A percentile compares a stretch with the other conserved stretches of the same genome.
These are phyloP conservation scores for Fusarium virguliforme DNA, from an alignment of 2,329 filamentous ascomycete species.

Conservation along the genomic window DNA sequence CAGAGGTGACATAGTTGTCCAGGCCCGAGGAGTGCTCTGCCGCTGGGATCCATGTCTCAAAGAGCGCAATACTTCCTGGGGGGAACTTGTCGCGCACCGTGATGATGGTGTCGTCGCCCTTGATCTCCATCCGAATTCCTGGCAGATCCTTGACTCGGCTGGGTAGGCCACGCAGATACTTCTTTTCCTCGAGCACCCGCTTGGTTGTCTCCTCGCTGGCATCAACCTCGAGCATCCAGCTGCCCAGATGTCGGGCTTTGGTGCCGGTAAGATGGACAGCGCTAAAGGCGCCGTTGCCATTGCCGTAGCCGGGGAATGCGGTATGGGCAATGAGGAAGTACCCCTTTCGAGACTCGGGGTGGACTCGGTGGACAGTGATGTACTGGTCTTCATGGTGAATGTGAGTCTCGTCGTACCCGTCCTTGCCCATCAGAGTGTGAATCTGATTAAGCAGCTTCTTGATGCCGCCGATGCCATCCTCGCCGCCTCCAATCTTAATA, in stretches of 20 bases:
- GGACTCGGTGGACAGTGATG: slow-evolving; percentile 94
- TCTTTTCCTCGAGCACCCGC: slow-evolving; percentile 77
- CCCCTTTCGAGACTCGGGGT: slow-evolving; percentile 91
- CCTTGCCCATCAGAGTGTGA: slow-evolving; percentile 94
- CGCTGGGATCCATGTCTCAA: slow-evolving; percentile 95
- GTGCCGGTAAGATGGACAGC: slow-evolving; percentile 88
- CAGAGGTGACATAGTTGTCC: slow-evolving; percentile 88
- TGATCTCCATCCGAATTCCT: slow-evolving; percentile 80
- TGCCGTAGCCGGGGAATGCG: slow-evolving; percentile 91
- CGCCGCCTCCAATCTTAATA: slow-evolving; percentile 78
- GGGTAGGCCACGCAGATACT: slow-evolving; percentile 84
- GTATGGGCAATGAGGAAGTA: slow-evolving; percentile 98
- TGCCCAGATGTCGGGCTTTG: slow-evolving; percentile 87
- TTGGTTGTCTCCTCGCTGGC: slow-evolving; percentile 78
- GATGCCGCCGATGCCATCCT: slow-evolving; percentile 88
- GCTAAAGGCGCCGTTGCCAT: slow-evolving; percentile 84
- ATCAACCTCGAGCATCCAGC: slow-evolving; percentile 94
- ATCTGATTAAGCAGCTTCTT: slow-evolving; percentile 96
- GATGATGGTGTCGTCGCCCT: slow-evolving; percentile 83
- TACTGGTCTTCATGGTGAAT: slow-evolving; percentile 98
- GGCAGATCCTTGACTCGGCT: slow-evolving; percentile 83
- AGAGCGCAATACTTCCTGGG: slow-evolving; percentile 93
- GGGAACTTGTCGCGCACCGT: slow-evolving; percentile 87
- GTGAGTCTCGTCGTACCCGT: slow-evolving; percentile 94
- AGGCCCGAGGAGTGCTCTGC: slow-evolving; percentile 88